phyloP scores from a whole-genome alignment of 2,329 filamentous ascomycete genomes.

The Cladophialophora immunda region DNA sequence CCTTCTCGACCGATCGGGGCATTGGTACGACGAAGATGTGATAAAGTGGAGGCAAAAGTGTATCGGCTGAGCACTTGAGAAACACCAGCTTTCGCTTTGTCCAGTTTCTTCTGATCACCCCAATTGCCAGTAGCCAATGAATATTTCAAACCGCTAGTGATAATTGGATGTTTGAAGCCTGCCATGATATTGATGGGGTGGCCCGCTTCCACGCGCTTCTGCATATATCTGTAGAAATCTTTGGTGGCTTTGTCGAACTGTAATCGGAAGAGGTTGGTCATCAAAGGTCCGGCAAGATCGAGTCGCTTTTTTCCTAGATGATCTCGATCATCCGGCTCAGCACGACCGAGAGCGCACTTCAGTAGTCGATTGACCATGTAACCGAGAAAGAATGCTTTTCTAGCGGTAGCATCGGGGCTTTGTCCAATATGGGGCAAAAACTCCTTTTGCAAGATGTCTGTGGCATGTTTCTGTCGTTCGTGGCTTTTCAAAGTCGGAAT shows the following conservation, averaged over 20 bases:
- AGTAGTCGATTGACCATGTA: constrained; percentile 98
- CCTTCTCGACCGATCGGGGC: constrained; percentile 97
- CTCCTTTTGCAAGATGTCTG: constrained; percentile 96
- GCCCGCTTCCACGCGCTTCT: constrained; percentile 88
- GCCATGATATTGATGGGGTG: constrained; percentile 89
- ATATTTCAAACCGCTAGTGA: constrained; percentile 95
- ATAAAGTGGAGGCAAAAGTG: constrained; percentile 94
- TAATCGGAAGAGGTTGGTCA: constrained; percentile 94
- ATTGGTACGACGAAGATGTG: constrained; percentile 95
- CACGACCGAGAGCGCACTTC: constrained; percentile 89
- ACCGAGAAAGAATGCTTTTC: constrained; percentile 96
- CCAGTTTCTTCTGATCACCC: constrained; percentile 99
- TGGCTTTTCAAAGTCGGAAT: constrained; percentile 74
- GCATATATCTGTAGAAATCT: constrained; percentile 89
- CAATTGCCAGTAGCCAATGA: constrained; percentile 97
- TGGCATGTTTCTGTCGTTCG: constrained; percentile 89
- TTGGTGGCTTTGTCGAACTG: constrained; percentile 90
- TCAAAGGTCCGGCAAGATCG: constrained; percentile 89
- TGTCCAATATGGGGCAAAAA: constrained; percentile 96
- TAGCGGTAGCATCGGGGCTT: constrained; percentile 89
- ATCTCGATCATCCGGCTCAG: constrained; percentile 95
- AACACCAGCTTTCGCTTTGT: constrained; percentile 92
- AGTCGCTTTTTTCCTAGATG: constrained; percentile 99
- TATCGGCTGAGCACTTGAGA: constrained; percentile 98
- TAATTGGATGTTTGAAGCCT: constrained; percentile 87